Evolutionary conservation across 371 early-diverging fungal genomes (phyloP), one percentile per base, ranked within the genome.

Genomic region (Phascolomyces articulosus): DNA sequence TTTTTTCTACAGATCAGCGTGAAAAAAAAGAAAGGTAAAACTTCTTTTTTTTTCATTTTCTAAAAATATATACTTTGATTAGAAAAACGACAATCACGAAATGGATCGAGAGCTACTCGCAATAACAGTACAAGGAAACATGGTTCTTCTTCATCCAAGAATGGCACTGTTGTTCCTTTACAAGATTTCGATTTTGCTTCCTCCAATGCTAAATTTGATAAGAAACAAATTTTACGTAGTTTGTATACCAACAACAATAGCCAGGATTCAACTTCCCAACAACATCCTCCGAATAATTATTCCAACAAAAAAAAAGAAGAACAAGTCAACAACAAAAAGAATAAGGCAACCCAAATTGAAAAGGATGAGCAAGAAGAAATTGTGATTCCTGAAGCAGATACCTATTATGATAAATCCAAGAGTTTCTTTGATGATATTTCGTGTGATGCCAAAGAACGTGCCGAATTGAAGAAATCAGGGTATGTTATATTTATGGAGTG

Each of bases 401-500:
- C 75, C 4, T 90, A 93, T 75, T 80, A 90, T 71, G 90, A 66
- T 55, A 66, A 62, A 56, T 82, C 72, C 24, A 84, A 85, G 61
- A 91, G 91, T 26, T 96, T 95, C 81, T 96, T 96, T 78, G 97
- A 96, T 73, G 88, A 96, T 75, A 96, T 96, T 65, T 95, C 96
- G 27, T 94, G 95, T 72, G 96, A 96, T 69, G 84, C 90, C 41
- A 93, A 91, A 74, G 96, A 95, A 66, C 85, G 93, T 69, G 75
- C 69, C 60, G 85, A 81, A 27, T 31, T 71, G 65, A 55, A 63
- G 40, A 59, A 64, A 27, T 41, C 59, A 55, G 51, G 62, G 71
- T 61, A 56, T 28, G 40, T 54, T 6, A n/a, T 59, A 26, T 26
- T 40, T n/a, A 21, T 40, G 10, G 3, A 28, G 26, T 18, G 55